phyloP scores from a whole-genome alignment of 768 basidiomycete species.

The Omphalotus guepiniiformis region DNA sequence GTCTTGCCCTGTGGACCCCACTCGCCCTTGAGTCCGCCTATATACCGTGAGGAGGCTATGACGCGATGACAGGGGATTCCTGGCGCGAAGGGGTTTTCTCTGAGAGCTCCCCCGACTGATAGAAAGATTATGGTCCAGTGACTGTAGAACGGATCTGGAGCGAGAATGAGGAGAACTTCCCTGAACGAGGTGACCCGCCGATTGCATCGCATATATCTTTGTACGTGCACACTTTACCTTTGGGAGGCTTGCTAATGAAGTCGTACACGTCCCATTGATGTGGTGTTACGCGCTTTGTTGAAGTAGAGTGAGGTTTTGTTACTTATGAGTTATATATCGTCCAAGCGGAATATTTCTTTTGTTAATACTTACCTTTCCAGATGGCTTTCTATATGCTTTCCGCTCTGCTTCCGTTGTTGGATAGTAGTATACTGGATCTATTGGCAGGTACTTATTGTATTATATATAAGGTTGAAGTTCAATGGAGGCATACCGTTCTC shows the following conservation, averaged over 20 bases:
- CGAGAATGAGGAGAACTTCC: constrained; percentile 27
- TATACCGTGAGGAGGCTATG: constrained; percentile 53
- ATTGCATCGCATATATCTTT: constrained; percentile 46
- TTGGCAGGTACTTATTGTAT: no score
- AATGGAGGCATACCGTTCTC: no score
- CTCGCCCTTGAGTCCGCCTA: constrained; percentile 64
- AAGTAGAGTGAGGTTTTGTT: no score
- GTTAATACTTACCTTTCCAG: no score
- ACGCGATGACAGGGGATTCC: constrained; percentile 69
- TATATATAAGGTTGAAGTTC: no score
- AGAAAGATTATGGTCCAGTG: neutral
- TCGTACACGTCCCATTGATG: constrained; percentile 65
- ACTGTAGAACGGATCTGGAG: neutral
- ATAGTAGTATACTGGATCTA: no score
- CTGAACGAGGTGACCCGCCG: constrained; percentile 62
- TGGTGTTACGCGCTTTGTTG: constrained; percentile 39
- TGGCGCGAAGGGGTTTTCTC: constrained; percentile 64
- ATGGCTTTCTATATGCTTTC: no score
- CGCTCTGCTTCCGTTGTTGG: no score
- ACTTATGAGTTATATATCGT: no score
- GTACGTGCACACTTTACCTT: constrained; percentile 53
- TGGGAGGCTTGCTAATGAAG: constrained; percentile 42
- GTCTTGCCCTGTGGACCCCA: constrained; percentile 46
- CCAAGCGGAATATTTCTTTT: no score
- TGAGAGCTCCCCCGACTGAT: constrained; percentile 60